Evolutionary conservation across 2,329 filamentous ascomycete species (phyloP), one percentile per base, ranked within the genome.

Genomic region (Xylaria sp.): DNA sequence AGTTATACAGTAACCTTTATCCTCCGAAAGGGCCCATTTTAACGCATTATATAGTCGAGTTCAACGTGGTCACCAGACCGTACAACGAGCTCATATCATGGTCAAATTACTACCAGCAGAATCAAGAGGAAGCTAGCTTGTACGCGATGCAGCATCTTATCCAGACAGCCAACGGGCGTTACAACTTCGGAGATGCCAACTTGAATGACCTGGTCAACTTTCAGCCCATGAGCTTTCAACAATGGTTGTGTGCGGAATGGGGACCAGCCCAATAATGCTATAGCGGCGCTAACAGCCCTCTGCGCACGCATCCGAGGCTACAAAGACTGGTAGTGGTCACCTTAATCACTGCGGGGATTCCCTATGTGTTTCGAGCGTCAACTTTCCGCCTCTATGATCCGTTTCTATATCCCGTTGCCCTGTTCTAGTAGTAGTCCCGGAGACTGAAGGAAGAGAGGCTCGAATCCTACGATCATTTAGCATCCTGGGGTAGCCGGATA

Each of bases 91-190:
- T 76, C 34, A 68, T 71, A 56, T 71, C 70, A 1, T 74, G 74
- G 62, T 65, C 77, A 20, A 62, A 69, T 24, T 72, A 76, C 44
- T 76, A 74, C 55, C 74, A 75, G 44, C 74, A 81, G 54, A 73
- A 73, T 41, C 75, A 78, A 9, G 75, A 84, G 59, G 75, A 74
- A 52, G 69, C 72, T 7, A 78, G 75, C 48, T 81, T 79, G 60
- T 74, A 76, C 42, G 77, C 82, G 50, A 79, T 88, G 45, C 80
- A 85, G 54, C 77, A 85, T 26, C 78, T 91, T 20, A 76, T 89
- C 37, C 86, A 86, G 26, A 91, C 88, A 0, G 83, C 83, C 17
- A 82, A 88, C 57, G 85, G 87, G 2, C 80, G 85, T 8, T 91
- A 89, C 65, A 83, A 86, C 58, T 88, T 89, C 62, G 72, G 75